Base-by-base conservation (phyloP, 2,329 filamentous ascomycete species). In the Penicillium concentricum region DNA sequence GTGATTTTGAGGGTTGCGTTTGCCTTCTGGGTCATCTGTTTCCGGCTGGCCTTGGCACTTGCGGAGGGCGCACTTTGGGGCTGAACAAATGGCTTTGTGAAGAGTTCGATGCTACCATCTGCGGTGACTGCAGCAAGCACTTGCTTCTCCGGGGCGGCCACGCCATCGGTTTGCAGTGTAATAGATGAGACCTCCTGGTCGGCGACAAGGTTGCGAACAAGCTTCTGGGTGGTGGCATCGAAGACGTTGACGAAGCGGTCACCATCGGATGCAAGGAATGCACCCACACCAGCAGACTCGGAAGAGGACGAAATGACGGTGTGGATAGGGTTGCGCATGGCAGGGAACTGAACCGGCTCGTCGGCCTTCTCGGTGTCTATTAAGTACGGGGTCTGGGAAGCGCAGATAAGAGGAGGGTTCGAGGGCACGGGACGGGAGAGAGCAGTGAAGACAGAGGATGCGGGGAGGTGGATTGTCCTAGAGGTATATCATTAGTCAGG, bases 201-300 rank as follows among this genome's bases (percentile, higher is more conserved):
- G 24, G 79, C 75, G 6, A 81, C 76, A n/a, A 82, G 69, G 30
- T 79, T 80, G 51, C 78, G 74, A 4, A 78, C 70, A 18, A 79
- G 72, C 57, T 75, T 78, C 38, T 74, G 71, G 49, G 69, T 73
- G 41, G 74, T 58, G 16, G 74, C 67, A 58, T 80, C 74, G 53
- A 81, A 81, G 35, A 82, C 70, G 58, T 79, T 81, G 59, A 82
- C 76, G 61, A 78, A 81, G 46, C 79, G 77, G 59, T 80, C 79
- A 15, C 73, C 71, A 62, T 82, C 79, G 28, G 79, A 77, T 12
- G 78, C 78, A 20, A 82, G 74, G 65, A 82, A 82, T 44, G 69
- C 61, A 28, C 73, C 73, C 20, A 70, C 64, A 24, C 67, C 65
- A 45, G 64, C 66, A 38, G 72, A 69, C 37, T 73, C 66, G 30